Conservation (phyloP, 352 stramenopile species). For the Phytophthora ohioensis region DNA sequence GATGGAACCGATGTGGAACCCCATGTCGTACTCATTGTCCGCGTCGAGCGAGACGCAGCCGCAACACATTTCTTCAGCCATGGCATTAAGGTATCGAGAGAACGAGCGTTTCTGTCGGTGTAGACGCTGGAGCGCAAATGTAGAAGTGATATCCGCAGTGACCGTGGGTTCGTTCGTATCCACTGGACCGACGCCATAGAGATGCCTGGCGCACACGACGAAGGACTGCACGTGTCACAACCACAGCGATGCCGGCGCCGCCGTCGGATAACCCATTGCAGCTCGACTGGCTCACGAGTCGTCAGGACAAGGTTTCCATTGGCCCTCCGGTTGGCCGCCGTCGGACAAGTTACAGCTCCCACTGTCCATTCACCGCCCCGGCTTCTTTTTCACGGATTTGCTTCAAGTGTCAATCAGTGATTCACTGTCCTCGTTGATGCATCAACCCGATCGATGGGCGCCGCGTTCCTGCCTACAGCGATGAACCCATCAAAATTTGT, state of each 20-base stretch:
- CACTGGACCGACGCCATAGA: slow-evolving; percentile 6
- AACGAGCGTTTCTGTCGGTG: neutral
- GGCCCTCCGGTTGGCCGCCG: neutral
- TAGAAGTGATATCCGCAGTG: slow-evolving; percentile 11
- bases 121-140: slow-evolving; percentile 23
- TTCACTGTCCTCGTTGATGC: neutral
- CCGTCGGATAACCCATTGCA: slow-evolving; percentile 32
- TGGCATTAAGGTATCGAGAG: slow-evolving; percentile 13
- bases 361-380: neutral
- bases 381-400: slow-evolving; percentile 2
- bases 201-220: slow-evolving; percentile 1
- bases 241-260: slow-evolving; percentile 11
- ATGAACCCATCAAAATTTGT: neutral
- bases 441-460: too few relatives aligned
- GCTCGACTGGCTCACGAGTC: slow-evolving; percentile 1
- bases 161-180: slow-evolving; percentile 13
- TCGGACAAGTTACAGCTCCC: slow-evolving; percentile 7
- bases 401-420: neutral
- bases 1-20: slow-evolving; percentile 57
- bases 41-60: slow-evolving; percentile 45
- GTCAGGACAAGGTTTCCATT: slow-evolving; percentile 7
- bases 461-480: too few relatives aligned
- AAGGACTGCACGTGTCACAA: slow-evolving; percentile 20
- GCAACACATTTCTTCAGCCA: slow-evolving; percentile 53
- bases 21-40: slow-evolving; percentile 57